Conservation (phyloP, 106 monocot genomes). For the Dioscorea zingiberensis region DNA sequence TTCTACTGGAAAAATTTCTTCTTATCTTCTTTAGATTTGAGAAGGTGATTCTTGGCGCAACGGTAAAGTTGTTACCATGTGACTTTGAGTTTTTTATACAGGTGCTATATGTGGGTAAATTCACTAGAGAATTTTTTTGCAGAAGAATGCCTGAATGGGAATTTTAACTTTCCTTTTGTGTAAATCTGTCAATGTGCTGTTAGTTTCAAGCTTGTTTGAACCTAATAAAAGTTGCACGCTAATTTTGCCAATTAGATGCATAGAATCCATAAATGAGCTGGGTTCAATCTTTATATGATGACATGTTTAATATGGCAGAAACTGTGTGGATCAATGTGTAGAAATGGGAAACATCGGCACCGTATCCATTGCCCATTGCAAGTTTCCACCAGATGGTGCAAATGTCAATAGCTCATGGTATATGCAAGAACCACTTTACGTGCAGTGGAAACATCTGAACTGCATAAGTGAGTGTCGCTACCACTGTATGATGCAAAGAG, state of each 20-base stretch:
- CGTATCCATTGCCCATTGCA: conserved; percentile 37
- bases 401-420: conserved; percentile 50
- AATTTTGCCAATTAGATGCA: background rate
- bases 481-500: conserved; percentile 79
- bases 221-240: background rate
- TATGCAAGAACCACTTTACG: conserved; percentile 56
- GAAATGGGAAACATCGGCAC: conserved; percentile 28
- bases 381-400: conserved; percentile 30
- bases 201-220: background rate
- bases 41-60: too few species aligned
- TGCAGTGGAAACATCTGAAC: conserved; percentile 63
- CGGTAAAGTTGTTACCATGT: too few species aligned
- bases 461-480: conserved; percentile 78
- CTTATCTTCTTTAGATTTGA: too few species aligned
- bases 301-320: conserved; percentile 20
- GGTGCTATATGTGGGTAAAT: too few species aligned
- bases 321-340: conserved; percentile 54
- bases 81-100: too few species aligned
- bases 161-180: background rate
- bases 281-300: too few species aligned
- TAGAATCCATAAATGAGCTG: background rate
- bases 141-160: background rate
- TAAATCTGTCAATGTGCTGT: background rate
- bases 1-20: too few species aligned
- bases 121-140: background rate